Evolutionary conservation across 495 filamentous ascomycete genomes (phyloP).

Genomic region (Hypoxylon fragiforme): DNA sequence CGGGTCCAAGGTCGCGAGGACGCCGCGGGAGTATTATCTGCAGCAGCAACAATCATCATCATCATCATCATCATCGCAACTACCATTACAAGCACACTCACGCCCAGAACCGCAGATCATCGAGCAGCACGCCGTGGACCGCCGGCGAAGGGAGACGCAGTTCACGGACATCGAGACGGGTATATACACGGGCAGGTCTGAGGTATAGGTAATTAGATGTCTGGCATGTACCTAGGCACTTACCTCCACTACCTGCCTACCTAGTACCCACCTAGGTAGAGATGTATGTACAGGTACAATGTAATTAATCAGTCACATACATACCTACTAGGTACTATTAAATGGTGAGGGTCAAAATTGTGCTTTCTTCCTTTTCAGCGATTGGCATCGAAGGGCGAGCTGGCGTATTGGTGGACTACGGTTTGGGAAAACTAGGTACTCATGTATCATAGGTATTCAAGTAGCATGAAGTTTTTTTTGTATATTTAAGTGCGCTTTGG

Average conservation of each 20-base stretch:
- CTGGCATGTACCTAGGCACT: neutral
- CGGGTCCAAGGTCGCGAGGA: slow-evolving; percentile 5
- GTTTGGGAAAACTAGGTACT: neutral
- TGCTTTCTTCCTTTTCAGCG: too few species aligned
- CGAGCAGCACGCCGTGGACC: slow-evolving; percentile 8
- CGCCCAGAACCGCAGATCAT: neutral
- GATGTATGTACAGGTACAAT: too few species aligned
- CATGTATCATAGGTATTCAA: neutral
- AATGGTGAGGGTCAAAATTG: too few species aligned
- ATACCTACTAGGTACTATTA: too few species aligned
- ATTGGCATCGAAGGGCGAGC: too few species aligned
- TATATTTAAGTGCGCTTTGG: too few species aligned
- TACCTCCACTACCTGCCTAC: neutral
- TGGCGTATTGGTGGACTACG: too few species aligned
- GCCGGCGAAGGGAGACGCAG: slow-evolving; percentile 17
- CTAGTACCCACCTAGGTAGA: too few species aligned
- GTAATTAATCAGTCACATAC: too few species aligned
- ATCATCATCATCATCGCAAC: neutral
- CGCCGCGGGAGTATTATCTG: slow-evolving; percentile 4
- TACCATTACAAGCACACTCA: neutral
- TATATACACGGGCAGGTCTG: neutral
- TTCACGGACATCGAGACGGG: slow-evolving; percentile 16
- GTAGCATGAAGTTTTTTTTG: too few species aligned
- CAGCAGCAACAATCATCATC: neutral
- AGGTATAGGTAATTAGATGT: neutral